Evolutionary conservation across 2,329 filamentous ascomycete species (phyloP).

Genomic region (Epichloe sibirici): DNA sequence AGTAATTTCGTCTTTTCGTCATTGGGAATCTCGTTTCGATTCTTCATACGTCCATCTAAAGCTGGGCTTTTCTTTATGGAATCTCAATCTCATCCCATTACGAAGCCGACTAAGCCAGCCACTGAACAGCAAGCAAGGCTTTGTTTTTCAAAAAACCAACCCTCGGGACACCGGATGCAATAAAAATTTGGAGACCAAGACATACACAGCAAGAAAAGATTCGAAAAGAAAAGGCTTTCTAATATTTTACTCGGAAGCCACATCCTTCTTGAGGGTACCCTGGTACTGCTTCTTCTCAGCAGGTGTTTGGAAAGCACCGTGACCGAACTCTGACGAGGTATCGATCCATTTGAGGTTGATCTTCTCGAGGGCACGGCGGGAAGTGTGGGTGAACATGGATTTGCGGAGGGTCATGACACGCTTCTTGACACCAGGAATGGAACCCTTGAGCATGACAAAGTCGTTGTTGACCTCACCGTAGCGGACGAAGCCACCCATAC

Average conservation of each 20-base stretch:
- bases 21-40: slow-evolving; percentile 8
- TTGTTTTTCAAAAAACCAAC: slow-evolving; percentile 2
- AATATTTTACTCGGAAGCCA: slow-evolving; percentile 33
- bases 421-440: slow-evolving; percentile 97
- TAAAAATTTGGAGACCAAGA: slow-evolving; percentile 22
- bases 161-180: slow-evolving; percentile 44
- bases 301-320: slow-evolving; percentile 97
- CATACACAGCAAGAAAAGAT: slow-evolving; percentile 16
- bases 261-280: slow-evolving; percentile 99
- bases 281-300: slow-evolving; percentile 97
- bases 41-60: slow-evolving; percentile 21
- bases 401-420: slow-evolving; percentile 97
- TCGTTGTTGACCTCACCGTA: slow-evolving; percentile 99
- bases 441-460: slow-evolving; percentile 96
- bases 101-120: slow-evolving; percentile 20
- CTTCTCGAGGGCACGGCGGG: slow-evolving; percentile 93
- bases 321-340: slow-evolving; percentile 98
- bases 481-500: slow-evolving; percentile 97
- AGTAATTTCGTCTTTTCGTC: not conserved
- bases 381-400: slow-evolving; percentile 96
- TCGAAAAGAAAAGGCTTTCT: slow-evolving; percentile 24
- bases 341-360: slow-evolving; percentile 99
- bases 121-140: slow-evolving; percentile 19
- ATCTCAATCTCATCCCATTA: slow-evolving; percentile 23
- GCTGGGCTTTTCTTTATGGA: slow-evolving; percentile 20